phyloP scores from a whole-genome alignment of 169 alveolate genomes.

The Cryptosporidium baileyi region DNA sequence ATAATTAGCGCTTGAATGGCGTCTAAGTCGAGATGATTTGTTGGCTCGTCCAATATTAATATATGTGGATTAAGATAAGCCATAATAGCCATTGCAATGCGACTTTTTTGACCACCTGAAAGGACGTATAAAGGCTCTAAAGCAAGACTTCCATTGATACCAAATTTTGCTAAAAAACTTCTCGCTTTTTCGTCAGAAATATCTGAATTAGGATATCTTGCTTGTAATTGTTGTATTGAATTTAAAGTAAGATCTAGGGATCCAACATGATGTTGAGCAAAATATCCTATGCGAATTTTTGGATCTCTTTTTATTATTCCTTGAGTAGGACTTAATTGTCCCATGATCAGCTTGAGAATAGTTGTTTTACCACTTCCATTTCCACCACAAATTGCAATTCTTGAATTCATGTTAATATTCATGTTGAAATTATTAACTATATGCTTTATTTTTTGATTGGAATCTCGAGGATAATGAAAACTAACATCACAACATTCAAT shows the following conservation, averaged over 20 bases:
- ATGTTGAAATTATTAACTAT: slow-evolving; percentile 73
- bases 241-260: slow-evolving; percentile 90
- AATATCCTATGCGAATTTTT: slow-evolving; percentile 91
- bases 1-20: slow-evolving; percentile 96
- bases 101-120: slow-evolving; percentile 96
- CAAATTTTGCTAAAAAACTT: slow-evolving; percentile 92
- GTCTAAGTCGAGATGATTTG: slow-evolving; percentile 97
- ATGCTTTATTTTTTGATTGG: slow-evolving; percentile 12
- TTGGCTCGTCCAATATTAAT: slow-evolving; percentile 95
- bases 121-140: slow-evolving; percentile 94
- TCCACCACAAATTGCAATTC: slow-evolving; percentile 96
- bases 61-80: slow-evolving; percentile 95
- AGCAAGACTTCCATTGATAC: slow-evolving; percentile 92
- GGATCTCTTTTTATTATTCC: slow-evolving; percentile 91
- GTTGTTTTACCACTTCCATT: slow-evolving; percentile 98
- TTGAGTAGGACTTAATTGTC: slow-evolving; percentile 83
- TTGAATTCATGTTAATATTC: slow-evolving; percentile 82
- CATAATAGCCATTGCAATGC: slow-evolving; percentile 95
- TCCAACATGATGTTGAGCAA: slow-evolving; percentile 96
- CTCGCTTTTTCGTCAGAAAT: slow-evolving; percentile 87
- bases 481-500: slow-evolving; percentile 57
- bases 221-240: slow-evolving; percentile 93
- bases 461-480: slow-evolving; percentile 10
- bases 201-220: slow-evolving; percentile 80
- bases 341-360: slow-evolving; percentile 88